Evolutionary conservation across 768 basidiomycete species (phyloP).

Genomic region (Kwoniella mangroviensis): DNA sequence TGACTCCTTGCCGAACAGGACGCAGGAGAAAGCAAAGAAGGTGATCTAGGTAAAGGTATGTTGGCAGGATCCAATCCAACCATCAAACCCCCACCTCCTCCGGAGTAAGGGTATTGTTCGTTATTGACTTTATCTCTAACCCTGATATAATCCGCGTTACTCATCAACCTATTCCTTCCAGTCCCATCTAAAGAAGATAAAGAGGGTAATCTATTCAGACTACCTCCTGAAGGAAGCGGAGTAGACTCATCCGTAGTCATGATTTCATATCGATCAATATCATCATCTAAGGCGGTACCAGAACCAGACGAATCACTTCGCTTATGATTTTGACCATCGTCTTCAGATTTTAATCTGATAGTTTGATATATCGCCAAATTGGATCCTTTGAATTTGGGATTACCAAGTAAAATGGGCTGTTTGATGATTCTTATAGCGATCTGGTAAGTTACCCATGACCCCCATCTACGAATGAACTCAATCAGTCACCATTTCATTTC

Average conservation of each 20-base stretch:
- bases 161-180: slow-evolving; percentile 2
- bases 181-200: slow-evolving; percentile 1
- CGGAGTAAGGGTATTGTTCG: no score
- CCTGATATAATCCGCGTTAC: slow-evolving; percentile 1
- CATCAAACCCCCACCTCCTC: background rate
- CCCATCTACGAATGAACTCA: no score
- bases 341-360: background rate
- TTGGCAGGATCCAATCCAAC: background rate
- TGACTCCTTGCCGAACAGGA: background rate
- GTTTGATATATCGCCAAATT: slow-evolving; percentile 11
- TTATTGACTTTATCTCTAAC: background rate
- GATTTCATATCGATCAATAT: background rate
- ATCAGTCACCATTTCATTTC: no score
- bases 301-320: background rate
- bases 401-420: background rate
- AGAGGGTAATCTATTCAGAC: slow-evolving; percentile 6
- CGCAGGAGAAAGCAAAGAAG: background rate
- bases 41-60: slow-evolving; percentile 7
- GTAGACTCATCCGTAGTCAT: background rate
- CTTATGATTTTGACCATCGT: background rate
- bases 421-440: slow-evolving; percentile 16
- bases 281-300: background rate
- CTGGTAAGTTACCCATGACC: slow-evolving; percentile 38
- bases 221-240: no score
- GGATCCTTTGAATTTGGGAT: background rate